phyloP scores from a whole-genome alignment of 2,329 filamentous ascomycete species.

The Talaromyces islandicus region DNA sequence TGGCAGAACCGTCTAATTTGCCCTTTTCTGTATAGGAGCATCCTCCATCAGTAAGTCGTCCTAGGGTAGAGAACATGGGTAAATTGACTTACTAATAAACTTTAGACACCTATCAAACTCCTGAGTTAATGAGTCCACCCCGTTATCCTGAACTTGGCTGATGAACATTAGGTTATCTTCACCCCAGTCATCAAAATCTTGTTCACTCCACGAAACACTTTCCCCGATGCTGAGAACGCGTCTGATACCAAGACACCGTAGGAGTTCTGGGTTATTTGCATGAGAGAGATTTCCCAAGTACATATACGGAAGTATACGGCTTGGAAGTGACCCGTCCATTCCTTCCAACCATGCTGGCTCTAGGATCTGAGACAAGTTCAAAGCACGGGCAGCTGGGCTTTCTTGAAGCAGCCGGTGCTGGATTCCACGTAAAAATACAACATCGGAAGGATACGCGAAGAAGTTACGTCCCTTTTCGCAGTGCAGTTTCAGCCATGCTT shows the following conservation, averaged over 20 bases:
- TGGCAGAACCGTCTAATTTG: constrained; percentile 69
- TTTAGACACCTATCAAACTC: constrained; percentile 81
- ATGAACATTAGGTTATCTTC: constrained; percentile 72
- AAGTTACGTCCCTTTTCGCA: constrained; percentile 79
- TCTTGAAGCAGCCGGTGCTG: constrained; percentile 65
- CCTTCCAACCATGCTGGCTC: constrained; percentile 74
- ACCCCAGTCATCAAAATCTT: constrained; percentile 67
- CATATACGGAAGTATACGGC: constrained; percentile 84
- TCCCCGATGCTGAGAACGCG: constrained; percentile 92
- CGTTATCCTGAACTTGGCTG: constrained; percentile 89
- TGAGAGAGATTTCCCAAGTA: constrained; percentile 91
- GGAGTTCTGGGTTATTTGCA: constrained; percentile 84
- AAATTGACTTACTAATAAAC: constrained; percentile 71
- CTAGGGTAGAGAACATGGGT: neutral
- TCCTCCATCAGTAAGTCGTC: neutral
- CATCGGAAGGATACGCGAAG: constrained; percentile 90
- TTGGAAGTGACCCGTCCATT: constrained; percentile 87
- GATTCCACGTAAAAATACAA: constrained; percentile 71
- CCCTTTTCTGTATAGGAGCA: constrained; percentile 60
- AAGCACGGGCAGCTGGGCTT: constrained; percentile 25
- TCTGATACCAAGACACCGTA: constrained; percentile 72
- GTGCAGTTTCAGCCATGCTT: constrained; percentile 84
- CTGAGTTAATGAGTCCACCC: constrained; percentile 81
- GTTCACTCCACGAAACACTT: constrained; percentile 71
- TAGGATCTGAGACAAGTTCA: constrained; percentile 21